phyloP scores from a whole-genome alignment of 1,284 basidiomycete species.

The Puccinia novopanici region DNA sequence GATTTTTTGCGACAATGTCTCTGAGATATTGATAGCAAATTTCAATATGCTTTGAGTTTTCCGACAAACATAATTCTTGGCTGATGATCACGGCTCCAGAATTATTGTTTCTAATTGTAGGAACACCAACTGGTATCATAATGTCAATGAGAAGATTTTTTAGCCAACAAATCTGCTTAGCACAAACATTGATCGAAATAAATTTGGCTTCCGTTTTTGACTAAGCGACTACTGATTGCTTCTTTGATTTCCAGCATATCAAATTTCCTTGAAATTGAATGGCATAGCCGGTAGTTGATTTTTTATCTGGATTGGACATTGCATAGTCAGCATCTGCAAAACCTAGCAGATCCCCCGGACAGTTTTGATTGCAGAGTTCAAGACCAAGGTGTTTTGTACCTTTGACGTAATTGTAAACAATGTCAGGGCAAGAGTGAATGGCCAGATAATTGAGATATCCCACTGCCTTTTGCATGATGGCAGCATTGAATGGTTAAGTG shows the following conservation, averaged over 20 bases:
- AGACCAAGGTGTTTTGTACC: not conserved
- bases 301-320: not conserved
- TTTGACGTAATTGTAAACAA: not conserved
- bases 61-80: not conserved
- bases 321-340: conserved; percentile 24
- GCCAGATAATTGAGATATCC: conserved; percentile 13
- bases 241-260: no score
- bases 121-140: not conserved
- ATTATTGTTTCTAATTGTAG: conserved; percentile 1
- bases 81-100: not conserved
- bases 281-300: conserved; percentile 5
- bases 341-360: not conserved
- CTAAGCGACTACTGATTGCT: no score
- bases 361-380: not conserved
- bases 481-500: not conserved
- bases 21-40: no score
- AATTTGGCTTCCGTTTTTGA: conserved; percentile 35
- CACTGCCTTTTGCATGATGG: not conserved
- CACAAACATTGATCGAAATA: not conserved
- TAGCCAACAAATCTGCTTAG: conserved; percentile 11
- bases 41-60: no score
- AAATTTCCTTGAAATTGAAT: no score
- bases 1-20: no score
- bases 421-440: not conserved
- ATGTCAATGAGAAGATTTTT: not conserved